Base-by-base conservation (phyloP, 371 early-diverging fungal species). In the Mucor sp. region DNA sequence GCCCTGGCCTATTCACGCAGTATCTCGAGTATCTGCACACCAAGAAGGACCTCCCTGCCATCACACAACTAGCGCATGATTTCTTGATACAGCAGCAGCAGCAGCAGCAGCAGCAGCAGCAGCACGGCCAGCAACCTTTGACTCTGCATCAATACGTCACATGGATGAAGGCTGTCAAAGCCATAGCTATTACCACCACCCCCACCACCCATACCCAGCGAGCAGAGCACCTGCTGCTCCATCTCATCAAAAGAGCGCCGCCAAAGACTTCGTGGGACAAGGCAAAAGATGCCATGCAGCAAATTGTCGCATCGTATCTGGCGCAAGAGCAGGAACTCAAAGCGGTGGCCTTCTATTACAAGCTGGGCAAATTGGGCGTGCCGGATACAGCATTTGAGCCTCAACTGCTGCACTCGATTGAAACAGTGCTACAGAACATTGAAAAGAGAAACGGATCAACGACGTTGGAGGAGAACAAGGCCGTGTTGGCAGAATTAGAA, bases 11-110 rank as follows among this genome's bases (percentile, higher is more conserved):
- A 3, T 79, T 74, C 28, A 74, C 73, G 4, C 69, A 63, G 2
- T 79, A 79, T 41, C 23, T 77, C 32, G 76, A 76, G 9, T 72
- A 71, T 58, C 39, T 82, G 12, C 5, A 70, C 1, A 21, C 15
- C 21, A 56, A 57, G 21, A 62, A 48, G n/a, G 35, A 57, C 15
- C 21, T 62, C 15, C 21, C 59, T 6, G 47, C 48, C 17, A 63
- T 53, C 3, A 27, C 50, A 25, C 62, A 65, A 30, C 48, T 43
- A 32, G 8, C 62, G 21, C 56, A 65, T 15, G 25, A 57, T 8
- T 56, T 58, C 19, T 19, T 67, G 19, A 30, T 30, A 6, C 30
- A 30, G 30, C 30, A 30, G 6, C 30, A 30, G 6, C 30, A 2
- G 6, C 30, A 30, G n/a, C n/a, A n/a, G n/a, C n/a, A n/a, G n/a